Evolutionary conservation across 345 rosid species (phyloP), one percentile per base, ranked within the genome.

Genomic region (Pistacia integerrima): DNA sequence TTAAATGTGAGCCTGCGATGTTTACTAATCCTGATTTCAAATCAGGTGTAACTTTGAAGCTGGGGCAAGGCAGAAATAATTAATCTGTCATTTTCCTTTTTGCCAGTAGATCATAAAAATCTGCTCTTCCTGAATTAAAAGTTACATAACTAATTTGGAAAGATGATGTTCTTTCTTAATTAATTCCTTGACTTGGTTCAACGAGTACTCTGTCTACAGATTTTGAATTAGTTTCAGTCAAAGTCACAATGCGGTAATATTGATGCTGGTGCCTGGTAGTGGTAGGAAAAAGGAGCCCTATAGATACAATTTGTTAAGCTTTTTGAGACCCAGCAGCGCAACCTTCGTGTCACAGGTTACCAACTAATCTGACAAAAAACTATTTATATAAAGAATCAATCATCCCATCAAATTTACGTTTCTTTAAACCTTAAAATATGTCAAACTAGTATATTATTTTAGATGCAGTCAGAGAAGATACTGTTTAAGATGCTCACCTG

Each of bases 41-140:
- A 38, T 68, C 2, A 11, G 73, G 60, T 4, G 64, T 69, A 64
- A 73, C 77, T 70, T 35, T 28, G 33, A 60, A 46, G 73, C 51
- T 74, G 75, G 78, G 75, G 76, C 59, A 70, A 44, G 59, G 63
- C 61, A 22, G 70, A 5, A 54, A 41, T 38, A 44, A 30, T 67
- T 59, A 38, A 48, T 67, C 22, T 35, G 38, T 74, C 55, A 10
- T 17, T 55, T 8, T 64, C 77, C 41, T 38, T 69, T 69, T 51
- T 9, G 20, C 44, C 63, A 8, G 17, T 22, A 22, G n/a, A 12
- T 51, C 35, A 20, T 36, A 64, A 51, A 35, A 41, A 49, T 7
- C 36, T 14, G 30, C 4, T 64, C 62, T 51, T 63, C 22, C 28
- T 36, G 48, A 73, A 48, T 28, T 65, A 16, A 33, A 61, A 28